Conservation (phyloP, 768 basidiomycete genomes). For the Obba rivulosa region DNA sequence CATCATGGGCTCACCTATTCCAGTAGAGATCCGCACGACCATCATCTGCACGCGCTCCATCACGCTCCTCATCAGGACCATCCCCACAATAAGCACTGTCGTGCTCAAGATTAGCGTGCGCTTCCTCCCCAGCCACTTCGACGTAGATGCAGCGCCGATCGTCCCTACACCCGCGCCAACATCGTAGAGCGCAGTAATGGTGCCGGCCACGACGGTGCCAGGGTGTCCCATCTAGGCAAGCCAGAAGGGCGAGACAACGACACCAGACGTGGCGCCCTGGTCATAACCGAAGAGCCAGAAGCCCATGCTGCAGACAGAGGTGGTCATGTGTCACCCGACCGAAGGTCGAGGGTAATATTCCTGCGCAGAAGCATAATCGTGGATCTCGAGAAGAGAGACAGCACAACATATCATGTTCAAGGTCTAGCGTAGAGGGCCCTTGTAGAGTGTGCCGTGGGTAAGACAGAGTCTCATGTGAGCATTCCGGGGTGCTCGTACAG, state of each 20-base stretch:
- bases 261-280: slow-evolving; percentile 39
- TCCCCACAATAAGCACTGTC: slow-evolving; percentile 1
- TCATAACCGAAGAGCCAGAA: slow-evolving; percentile 35
- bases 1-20: slow-evolving; percentile 2
- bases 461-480: too few relatives aligned
- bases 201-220: slow-evolving; percentile 7
- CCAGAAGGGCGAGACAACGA: slow-evolving; percentile 20
- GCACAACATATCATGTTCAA: too few relatives aligned
- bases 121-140: slow-evolving; percentile 5
- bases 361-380: too few relatives aligned
- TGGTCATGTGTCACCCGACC: neutral
- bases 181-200: slow-evolving; percentile 8
- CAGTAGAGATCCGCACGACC: slow-evolving; percentile 3
- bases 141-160: slow-evolving; percentile 4
- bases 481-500: too few relatives aligned
- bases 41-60: slow-evolving; percentile 7
- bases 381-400: too few relatives aligned
- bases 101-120: slow-evolving; percentile 4
- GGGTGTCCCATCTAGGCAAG: slow-evolving; percentile 4
- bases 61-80: slow-evolving; percentile 2
- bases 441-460: too few relatives aligned
- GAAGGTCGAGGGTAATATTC: too few relatives aligned
- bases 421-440: too few relatives aligned
- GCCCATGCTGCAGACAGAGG: slow-evolving; percentile 31
- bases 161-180: slow-evolving; percentile 3